Evolutionary conservation across 176 grass and related monocot species (phyloP), one percentile per base, ranked within the genome.

Genomic region (Elymus sibiricus): DNA sequence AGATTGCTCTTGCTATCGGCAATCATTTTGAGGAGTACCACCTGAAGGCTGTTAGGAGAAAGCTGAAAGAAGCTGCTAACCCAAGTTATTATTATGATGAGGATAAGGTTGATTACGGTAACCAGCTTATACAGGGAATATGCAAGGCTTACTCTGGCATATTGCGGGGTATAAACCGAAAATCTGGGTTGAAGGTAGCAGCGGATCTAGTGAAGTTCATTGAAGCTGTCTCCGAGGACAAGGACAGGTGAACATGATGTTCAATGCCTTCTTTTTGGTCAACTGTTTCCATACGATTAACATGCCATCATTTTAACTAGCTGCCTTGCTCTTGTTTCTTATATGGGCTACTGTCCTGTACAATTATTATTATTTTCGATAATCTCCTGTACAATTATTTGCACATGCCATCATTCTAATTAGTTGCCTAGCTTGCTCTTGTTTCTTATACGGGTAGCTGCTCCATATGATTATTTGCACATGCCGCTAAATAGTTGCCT

Each of bases 71-170:
- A 60, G 92, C 92, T 79, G 88, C 92, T 9, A 87, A 70, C 64
- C 87, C 91, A 68, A 68, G 31, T 37, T 68, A 68, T 68, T 90
- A 90, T 77, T 72, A 91, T 64, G 95, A 97, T 88, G 95, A 97
- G 69, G 95, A 97, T 76, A 93, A 90, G 90, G 80, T 93, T 86
- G 90, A 97, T 62, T 97, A 94, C 72, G 81, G 92, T 44, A 94
- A 93, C 79, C 92, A 97, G 79, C 84, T 97, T 19, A 87, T 87
- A 66, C 82, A 91, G 19, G 95, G 95, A 35, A 97, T 97, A 70
- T 94, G 94, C 67, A 92, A 97, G 89, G 95, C 95, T 19, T 97
- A 94, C 78, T 93, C 92, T 69, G 92, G 95, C 64, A 97, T 97
- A 80, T 87, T 97, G 51, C 95, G 91, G 84, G 95, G 92, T n/a